Percentiles rank a stretch among this genome's conserved stretches.
Evolutionary conservation across 1,284 basidiomycete species (phyloP).

Genomic region (Naganishia liquefaciens): DNA sequence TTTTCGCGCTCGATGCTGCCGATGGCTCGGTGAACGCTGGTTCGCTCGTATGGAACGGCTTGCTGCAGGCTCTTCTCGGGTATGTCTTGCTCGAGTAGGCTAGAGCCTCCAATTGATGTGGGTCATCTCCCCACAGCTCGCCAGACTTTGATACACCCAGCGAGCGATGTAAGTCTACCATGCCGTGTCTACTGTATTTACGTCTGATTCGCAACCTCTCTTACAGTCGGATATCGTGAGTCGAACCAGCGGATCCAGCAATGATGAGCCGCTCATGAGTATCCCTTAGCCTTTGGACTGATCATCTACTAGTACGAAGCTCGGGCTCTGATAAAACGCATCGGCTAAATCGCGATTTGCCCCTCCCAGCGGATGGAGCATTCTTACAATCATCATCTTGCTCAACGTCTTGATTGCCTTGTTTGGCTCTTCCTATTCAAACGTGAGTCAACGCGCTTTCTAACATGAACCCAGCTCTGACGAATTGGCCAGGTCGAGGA

Average conservation of each 20-base stretch:
- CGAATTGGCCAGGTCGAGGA: conserved; percentile 9
- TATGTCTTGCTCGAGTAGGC: conserved; percentile 49
- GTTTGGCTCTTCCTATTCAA: conserved; percentile 85
- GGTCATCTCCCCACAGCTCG: conserved; percentile 57
- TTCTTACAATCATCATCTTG: conserved; percentile 79
- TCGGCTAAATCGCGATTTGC: background rate
- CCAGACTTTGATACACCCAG: conserved; percentile 74
- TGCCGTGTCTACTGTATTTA: too few relatives aligned
- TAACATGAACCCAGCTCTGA: background rate
- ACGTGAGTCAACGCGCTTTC: conserved; percentile 58
- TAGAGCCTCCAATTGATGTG: conserved; percentile 6
- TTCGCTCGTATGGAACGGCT: conserved; percentile 66
- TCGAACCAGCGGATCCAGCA: background rate
- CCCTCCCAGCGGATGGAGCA: conserved; percentile 61
- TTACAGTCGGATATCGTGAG: conserved; percentile 34
- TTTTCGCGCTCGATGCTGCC: conserved; percentile 79
- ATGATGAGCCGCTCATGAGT: background rate
- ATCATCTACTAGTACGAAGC: conserved; percentile 70
- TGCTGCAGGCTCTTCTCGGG: conserved; percentile 81
- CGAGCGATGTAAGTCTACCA: conserved; percentile 43
- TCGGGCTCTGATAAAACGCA: background rate
- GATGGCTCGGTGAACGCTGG: conserved; percentile 70
- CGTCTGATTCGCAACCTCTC: background rate
- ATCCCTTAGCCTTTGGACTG: conserved; percentile 64
- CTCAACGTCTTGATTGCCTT: conserved; percentile 93